phyloP scores from a whole-genome alignment of 352 stramenopile genomes.

The Phytophthora agathidicida region DNA sequence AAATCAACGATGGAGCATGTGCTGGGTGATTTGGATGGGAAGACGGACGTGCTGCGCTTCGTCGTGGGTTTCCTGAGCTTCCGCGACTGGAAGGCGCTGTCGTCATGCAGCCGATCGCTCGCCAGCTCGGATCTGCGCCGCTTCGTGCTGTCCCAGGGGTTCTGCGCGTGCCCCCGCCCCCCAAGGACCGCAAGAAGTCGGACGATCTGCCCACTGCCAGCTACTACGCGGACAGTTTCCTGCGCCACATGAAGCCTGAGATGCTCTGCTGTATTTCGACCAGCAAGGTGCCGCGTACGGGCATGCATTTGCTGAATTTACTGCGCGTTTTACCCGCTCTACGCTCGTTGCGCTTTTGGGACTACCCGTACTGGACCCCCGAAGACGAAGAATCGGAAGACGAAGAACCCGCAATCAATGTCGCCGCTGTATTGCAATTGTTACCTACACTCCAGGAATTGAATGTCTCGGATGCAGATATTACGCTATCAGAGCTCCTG shows the following conservation, averaged over 20 bases:
- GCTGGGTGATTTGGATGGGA: constrained; percentile 45
- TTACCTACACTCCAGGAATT: constrained; percentile 41
- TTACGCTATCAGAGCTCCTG: constrained; percentile 35
- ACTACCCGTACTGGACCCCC: constrained; percentile 42
- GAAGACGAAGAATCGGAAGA: constrained; percentile 23
- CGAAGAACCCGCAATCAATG: constrained; percentile 42
- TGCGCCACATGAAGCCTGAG: constrained; percentile 33
- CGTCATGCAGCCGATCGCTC: constrained; percentile 36
- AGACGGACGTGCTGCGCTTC: constrained; percentile 48
- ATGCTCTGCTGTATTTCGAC: constrained; percentile 36
- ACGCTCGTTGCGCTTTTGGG: constrained; percentile 45
- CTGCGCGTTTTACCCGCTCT: constrained; percentile 40
- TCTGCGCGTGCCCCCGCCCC: constrained; percentile 42
- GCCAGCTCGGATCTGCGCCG: constrained; percentile 45
- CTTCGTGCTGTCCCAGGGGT: constrained; percentile 49
- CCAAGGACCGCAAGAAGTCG: not conserved
- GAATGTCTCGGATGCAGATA: constrained; percentile 40
- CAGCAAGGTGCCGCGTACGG: constrained; percentile 43
- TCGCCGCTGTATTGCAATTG: constrained; percentile 39
- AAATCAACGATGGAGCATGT: constrained; percentile 31
- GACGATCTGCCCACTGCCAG: constrained; percentile 25
- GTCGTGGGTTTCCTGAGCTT: constrained; percentile 48
- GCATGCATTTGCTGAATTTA: constrained; percentile 47
- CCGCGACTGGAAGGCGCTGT: constrained; percentile 44
- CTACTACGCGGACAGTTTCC: constrained; percentile 47